phyloP scores from a whole-genome alignment of 257 asterid genomes.

The Forsythia suspensa region DNA sequence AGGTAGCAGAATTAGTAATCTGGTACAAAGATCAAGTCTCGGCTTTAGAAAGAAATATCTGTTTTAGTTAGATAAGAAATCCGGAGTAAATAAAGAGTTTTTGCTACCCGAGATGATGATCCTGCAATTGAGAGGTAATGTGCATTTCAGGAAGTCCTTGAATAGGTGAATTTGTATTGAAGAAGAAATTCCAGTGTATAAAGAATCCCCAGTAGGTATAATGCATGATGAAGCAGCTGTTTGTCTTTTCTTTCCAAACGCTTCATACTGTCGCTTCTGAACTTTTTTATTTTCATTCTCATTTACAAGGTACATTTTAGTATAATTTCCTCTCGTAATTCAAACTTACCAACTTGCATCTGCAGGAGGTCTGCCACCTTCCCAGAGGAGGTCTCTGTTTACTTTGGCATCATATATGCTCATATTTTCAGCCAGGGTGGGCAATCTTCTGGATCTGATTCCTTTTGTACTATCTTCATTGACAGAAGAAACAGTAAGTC shows the following conservation, averaged over 20 bases:
- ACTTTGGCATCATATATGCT: conserved; percentile 56
- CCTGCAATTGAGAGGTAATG: neutral
- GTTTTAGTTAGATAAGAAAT: neutral
- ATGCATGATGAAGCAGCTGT: neutral
- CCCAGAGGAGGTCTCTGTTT: conserved; percentile 50
- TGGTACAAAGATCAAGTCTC: neutral
- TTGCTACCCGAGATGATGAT: neutral
- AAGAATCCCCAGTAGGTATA: neutral
- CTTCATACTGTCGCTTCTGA: neutral
- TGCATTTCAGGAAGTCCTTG: neutral
- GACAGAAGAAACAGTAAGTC: conserved; percentile 44
- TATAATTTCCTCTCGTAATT: conserved; percentile 5
- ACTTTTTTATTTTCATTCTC: neutral
- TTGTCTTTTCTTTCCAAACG: neutral
- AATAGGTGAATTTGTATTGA: neutral
- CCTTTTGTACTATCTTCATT: conserved; percentile 41
- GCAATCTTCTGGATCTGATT: conserved; percentile 39
- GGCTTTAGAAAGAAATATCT: neutral
- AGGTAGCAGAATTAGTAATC: too few species aligned
- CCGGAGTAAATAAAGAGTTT: neutral
- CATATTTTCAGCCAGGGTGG: conserved; percentile 42
- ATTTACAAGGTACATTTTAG: neutral
- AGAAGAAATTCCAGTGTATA: neutral
- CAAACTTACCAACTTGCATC: conserved; percentile 10
- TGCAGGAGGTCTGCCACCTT: conserved; percentile 50